Evolutionary conservation across 2,329 filamentous ascomycete genomes (phyloP).

Genomic region (Paecilomyces sp.): DNA sequence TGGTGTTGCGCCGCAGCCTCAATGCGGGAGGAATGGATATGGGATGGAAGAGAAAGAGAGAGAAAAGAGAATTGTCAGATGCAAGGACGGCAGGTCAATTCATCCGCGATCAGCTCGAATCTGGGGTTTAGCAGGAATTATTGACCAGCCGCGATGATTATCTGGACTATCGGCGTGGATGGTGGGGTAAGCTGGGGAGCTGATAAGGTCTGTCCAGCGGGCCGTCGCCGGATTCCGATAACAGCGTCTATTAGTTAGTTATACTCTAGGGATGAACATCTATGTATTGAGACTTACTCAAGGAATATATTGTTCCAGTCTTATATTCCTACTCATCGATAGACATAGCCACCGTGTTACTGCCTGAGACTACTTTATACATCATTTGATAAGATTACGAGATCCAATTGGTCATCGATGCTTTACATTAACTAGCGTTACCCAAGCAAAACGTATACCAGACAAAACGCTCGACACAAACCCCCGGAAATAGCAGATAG

Average conservation of each 20-base stretch:
- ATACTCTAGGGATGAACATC: too few relatives aligned
- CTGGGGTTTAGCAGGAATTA: background rate
- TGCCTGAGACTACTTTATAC: too few relatives aligned
- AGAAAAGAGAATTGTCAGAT: constrained; percentile 5
- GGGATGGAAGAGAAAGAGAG: background rate
- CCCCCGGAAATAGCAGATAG: background rate
- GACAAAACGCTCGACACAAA: background rate
- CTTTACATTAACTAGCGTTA: background rate
- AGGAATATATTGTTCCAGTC: too few relatives aligned
- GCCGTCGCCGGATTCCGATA: background rate
- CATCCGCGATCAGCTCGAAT: background rate
- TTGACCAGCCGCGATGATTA: background rate
- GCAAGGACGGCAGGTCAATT: background rate
- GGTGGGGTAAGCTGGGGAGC: background rate
- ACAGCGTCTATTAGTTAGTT: background rate
- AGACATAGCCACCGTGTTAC: too few relatives aligned
- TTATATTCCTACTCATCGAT: too few relatives aligned
- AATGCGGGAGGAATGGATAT: background rate
- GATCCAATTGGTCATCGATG: background rate
- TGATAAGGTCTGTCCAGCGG: background rate
- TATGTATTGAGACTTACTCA: too few relatives aligned
- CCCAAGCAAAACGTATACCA: background rate
- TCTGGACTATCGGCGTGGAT: background rate
- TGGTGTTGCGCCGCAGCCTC: background rate
- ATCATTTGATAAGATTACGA: background rate